These are phyloP conservation scores for Arthrobotrys sphaeroides DNA, from an alignment of 2,329 filamentous ascomycete species.

Conservation along the genomic window DNA sequence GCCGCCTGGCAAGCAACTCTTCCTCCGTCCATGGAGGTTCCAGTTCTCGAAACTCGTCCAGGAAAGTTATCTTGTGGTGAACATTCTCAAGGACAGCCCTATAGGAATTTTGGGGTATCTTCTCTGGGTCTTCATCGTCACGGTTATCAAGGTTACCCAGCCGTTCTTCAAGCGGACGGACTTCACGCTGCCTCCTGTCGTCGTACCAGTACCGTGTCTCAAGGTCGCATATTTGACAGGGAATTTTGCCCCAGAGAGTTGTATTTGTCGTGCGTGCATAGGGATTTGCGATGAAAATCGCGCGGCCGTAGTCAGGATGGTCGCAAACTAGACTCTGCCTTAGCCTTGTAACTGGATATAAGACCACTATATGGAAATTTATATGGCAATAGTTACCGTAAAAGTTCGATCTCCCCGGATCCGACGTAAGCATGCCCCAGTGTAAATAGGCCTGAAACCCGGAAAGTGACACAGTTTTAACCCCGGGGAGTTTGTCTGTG, in stretches of 20 bases:
- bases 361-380: no score
- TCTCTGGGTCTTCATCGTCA: constrained; percentile 21
- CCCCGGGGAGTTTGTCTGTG: neutral
- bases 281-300: constrained; percentile 33
- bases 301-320: constrained; percentile 29
- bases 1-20: neutral
- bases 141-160: neutral
- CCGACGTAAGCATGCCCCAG: neutral
- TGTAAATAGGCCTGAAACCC: neutral
- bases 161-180: neutral
- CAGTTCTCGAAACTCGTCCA: constrained; percentile 14
- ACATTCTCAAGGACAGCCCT: neutral
- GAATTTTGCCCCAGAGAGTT: constrained; percentile 16
- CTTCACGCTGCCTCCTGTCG: constrained; percentile 7
- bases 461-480: neutral
- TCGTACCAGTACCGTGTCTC: constrained; percentile 31
- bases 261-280: constrained; percentile 15
- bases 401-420: constrained; percentile 6
- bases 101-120: neutral
- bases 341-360: no score
- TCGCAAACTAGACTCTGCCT: constrained; percentile 40
- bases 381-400: constrained; percentile 29
- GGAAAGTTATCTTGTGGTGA: constrained; percentile 1
- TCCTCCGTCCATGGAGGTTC: constrained; percentile 21
- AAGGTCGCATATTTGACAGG: constrained; percentile 39